Percentiles rank a stretch among this genome's conserved stretches.
phyloP scores from a whole-genome alignment of 306 rosid genomes.

The Trifolium repens region DNA sequence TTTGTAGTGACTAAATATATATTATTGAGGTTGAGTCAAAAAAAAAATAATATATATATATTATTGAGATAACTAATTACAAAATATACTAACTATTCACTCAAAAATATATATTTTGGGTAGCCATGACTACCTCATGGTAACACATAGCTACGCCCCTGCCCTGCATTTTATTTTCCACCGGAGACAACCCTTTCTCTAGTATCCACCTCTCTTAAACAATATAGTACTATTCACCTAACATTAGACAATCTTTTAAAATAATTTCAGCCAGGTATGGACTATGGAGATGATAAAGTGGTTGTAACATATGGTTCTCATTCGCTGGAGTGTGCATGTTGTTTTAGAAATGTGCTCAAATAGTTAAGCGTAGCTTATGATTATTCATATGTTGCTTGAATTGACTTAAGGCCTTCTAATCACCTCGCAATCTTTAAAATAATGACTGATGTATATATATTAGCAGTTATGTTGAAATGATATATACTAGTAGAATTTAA shows the following conservation, averaged over 20 bases:
- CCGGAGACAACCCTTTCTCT: too few species aligned
- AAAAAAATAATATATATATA: too few species aligned
- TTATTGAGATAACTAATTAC: too few species aligned
- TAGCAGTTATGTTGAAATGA: too few species aligned
- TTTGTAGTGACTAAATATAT: too few species aligned
- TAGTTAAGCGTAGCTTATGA: conserved; percentile 27
- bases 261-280: conserved; percentile 20
- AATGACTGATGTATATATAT: neutral
- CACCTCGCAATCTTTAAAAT: neutral
- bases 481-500: too few species aligned
- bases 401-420: neutral
- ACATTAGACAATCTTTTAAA: neutral
- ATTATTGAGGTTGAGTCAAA: too few species aligned
- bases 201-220: neutral
- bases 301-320: conserved; percentile 22
- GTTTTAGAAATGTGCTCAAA: conserved; percentile 32
- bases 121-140: too few species aligned
- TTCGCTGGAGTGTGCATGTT: conserved; percentile 18
- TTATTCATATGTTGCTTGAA: neutral
- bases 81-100: too few species aligned
- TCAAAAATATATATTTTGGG: too few species aligned
- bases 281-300: neutral
- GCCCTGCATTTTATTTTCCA: too few species aligned
- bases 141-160: too few species aligned
- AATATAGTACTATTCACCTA: neutral